A percentile compares a stretch with the other conserved stretches of the same genome.
phyloP scores from a whole-genome alignment of 305 asterid species.

The Rubia peregrina region DNA sequence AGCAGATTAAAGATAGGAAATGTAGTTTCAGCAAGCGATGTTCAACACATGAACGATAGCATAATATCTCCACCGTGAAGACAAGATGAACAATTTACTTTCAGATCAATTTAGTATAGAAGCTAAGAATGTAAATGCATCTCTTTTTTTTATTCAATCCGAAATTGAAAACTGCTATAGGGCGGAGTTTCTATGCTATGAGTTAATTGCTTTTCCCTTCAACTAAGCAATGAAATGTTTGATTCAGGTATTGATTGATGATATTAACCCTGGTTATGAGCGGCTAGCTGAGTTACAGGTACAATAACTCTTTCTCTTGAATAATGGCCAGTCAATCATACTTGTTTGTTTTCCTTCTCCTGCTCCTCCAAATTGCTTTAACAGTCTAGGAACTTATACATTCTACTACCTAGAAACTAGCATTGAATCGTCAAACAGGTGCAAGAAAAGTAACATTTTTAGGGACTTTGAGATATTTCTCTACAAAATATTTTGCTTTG shows the following conservation, averaged over 20 bases:
- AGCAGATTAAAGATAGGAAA: no score
- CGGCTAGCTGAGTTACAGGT: constrained; percentile 96
- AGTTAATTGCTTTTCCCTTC: not conserved
- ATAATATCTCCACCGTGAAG: no score
- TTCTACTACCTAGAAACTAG: not conserved
- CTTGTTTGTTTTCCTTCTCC: not conserved
- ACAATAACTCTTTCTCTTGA: constrained; percentile 7
- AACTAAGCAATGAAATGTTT: constrained; percentile 5
- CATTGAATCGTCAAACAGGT: not conserved
- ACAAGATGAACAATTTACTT: no score
- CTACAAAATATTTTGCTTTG: not conserved
- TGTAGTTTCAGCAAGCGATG: no score
- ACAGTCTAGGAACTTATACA: not conserved
- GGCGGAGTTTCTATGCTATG: not conserved
- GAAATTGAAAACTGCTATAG: not conserved
- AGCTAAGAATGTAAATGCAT: no score
- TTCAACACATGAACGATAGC: no score
- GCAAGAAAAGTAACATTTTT: not conserved
- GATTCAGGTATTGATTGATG: constrained; percentile 79
- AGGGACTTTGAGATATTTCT: not conserved
- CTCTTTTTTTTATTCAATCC: not conserved
- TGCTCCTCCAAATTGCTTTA: not conserved
- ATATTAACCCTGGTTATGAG: constrained; percentile 87
- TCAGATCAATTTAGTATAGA: no score
- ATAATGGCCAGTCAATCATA: not conserved